Base-by-base conservation (phyloP, 768 basidiomycete species). In the Podaxis sp. region DNA sequence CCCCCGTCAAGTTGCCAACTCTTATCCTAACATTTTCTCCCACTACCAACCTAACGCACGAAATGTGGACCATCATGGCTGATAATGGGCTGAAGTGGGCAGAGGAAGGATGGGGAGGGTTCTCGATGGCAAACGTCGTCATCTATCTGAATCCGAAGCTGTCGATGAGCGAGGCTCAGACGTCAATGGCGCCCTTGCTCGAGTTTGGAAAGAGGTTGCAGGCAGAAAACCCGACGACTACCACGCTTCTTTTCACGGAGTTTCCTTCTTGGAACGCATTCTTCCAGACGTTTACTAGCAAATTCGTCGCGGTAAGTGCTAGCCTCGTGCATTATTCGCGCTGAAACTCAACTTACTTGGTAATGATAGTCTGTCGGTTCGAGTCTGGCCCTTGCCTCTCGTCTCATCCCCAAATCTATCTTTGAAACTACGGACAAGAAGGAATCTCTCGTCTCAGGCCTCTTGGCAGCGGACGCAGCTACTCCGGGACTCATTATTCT, bases 41-140 rank as follows among this genome's bases (percentile, higher is more conserved):
- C 11, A 73, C 61, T 57, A 58, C 69, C 19, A 69, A 67, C 2
- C 67, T 70, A 28, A 76, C 75, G 7, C 60, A 65, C 28, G 72
- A 76, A 40, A 66, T 79, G 30, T 82, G 75, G 73, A 70, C 67
- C 55, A 73, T 76, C 38, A 73, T 77, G 64, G 68, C 74, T 9
- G 74, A 79, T 26, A 76, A 82, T 59, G 75, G 73, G 5, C 64
- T 80, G 1, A 71, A 68, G 42, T 80, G 80, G 75, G 79, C 80
- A 6, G 69, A 75, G 22, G 75, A 81, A 62, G 82, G 82, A 24
- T 84, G 80, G 80, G 82, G 82, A 55, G 82, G 81, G 13, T 79
- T 75, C 59, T 72, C 77, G 2, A 76, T 68, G 55, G 70, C 72
- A 60, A 73, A 72, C 38, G 71, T 75, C 26, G 79, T 77, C 17